Evolutionary conservation across 208 protist genomes (phyloP).

Genomic region (Leishmania mexicana): DNA sequence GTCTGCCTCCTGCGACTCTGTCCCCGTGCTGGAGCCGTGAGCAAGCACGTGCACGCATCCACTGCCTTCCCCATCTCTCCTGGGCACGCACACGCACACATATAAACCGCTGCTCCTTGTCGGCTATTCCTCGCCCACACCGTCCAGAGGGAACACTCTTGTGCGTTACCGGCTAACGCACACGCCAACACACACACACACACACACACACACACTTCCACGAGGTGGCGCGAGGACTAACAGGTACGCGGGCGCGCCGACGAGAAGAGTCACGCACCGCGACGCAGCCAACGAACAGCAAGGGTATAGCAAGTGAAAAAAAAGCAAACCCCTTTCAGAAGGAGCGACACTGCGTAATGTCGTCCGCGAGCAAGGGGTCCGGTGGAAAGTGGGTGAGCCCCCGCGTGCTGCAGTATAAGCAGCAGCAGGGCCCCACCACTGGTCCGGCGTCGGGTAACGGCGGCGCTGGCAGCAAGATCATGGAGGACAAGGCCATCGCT

Average conservation of each 20-base stretch:
- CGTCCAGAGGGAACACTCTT: not conserved
- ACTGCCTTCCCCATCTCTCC: not conserved
- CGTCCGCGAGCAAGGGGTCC: slow-evolving; percentile 11
- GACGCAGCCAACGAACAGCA: not conserved
- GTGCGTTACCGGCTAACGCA: not conserved
- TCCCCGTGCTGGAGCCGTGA: not conserved
- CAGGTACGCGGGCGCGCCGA: not conserved
- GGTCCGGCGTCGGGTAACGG: slow-evolving; percentile 20
- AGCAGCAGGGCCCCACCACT: slow-evolving; percentile 33
- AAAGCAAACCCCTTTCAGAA: no score
- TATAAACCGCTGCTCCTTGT: not conserved
- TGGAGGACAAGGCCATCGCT: slow-evolving; percentile 58
- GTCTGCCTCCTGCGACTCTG: not conserved
- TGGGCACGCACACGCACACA: no score
- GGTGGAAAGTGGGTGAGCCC: slow-evolving; percentile 38
- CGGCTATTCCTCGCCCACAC: not conserved
- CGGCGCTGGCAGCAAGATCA: slow-evolving; percentile 39
- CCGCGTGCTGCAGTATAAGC: slow-evolving; percentile 40
- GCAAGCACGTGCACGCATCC: not conserved
- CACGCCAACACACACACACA: not conserved
- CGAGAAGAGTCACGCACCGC: not conserved
- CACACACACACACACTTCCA: not conserved
- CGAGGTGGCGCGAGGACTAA: not conserved
- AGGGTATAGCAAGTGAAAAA: not conserved
- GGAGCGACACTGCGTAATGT: slow-evolving; percentile 4